phyloP scores from a whole-genome alignment of 108 stramenopile species.

The Cyclotella choctawhatcheeana region DNA sequence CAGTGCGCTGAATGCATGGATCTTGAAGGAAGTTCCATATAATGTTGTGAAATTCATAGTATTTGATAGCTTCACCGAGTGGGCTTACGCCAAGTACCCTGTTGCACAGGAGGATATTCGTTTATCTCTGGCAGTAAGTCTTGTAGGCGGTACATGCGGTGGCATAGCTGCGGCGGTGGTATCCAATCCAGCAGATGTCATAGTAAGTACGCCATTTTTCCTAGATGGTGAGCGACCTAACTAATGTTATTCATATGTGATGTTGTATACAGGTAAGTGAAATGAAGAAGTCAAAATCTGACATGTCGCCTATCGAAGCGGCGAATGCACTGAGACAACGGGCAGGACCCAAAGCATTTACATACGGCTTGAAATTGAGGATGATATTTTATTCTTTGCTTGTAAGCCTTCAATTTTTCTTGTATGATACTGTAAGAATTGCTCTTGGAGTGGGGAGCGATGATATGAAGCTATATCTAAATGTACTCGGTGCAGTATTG shows the following conservation, averaged over 20 bases:
- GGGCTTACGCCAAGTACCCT: slow-evolving; percentile 60
- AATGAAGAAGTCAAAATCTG: slow-evolving; percentile 73
- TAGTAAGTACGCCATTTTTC: too few species aligned
- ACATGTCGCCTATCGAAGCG: slow-evolving; percentile 61
- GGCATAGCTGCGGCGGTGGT: slow-evolving; percentile 71
- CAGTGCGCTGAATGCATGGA: slow-evolving; percentile 60
- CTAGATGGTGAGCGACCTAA: too few species aligned
- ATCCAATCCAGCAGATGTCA: slow-evolving; percentile 74
- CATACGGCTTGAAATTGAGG: slow-evolving; percentile 59
- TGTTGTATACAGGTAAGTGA: too few species aligned
- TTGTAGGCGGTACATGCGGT: slow-evolving; percentile 68
- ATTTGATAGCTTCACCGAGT: slow-evolving; percentile 62
- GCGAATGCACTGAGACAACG: slow-evolving; percentile 39
- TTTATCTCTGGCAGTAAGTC: slow-evolving; percentile 66
- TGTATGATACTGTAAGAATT: slow-evolving; percentile 70
- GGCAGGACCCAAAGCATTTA: slow-evolving; percentile 53
- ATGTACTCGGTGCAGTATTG: slow-evolving; percentile 66
- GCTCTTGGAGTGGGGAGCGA: slow-evolving; percentile 73
- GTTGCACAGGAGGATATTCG: slow-evolving; percentile 76
- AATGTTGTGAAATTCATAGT: slow-evolving; percentile 65
- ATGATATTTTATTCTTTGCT: slow-evolving; percentile 77
- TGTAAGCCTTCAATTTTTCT: slow-evolving; percentile 74
- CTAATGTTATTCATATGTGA: too few species aligned
- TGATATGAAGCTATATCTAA: slow-evolving; percentile 81
- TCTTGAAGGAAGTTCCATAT: slow-evolving; percentile 42